phyloP scores from a whole-genome alignment of 1,284 basidiomycete genomes.

The Sanghuangporus sanghuang region DNA sequence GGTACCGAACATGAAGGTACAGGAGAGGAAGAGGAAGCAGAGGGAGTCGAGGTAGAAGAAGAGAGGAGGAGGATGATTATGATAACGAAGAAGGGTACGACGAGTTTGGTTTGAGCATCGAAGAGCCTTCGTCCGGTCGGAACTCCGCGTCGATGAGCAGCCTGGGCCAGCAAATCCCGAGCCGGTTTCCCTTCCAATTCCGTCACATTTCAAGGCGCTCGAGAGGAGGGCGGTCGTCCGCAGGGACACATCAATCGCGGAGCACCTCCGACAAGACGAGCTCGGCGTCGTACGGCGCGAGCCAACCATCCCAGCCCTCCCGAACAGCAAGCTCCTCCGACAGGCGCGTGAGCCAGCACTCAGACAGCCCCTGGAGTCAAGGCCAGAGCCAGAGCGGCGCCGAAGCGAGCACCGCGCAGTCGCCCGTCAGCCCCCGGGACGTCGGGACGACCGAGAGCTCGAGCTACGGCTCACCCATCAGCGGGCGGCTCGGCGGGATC shows the following conservation, averaged over 20 bases:
- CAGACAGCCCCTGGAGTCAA: slow-evolving; percentile 12
- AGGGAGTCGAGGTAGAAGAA: slow-evolving; percentile 28
- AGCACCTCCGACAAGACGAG: slow-evolving; percentile 11
- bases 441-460: slow-evolving; percentile 8
- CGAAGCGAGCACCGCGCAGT: neutral
- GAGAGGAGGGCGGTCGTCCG: slow-evolving; percentile 34
- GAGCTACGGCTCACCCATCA: slow-evolving; percentile 23
- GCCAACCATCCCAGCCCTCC: neutral
- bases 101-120: slow-evolving; percentile 27
- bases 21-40: slow-evolving; percentile 35
- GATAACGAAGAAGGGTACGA: slow-evolving; percentile 32
- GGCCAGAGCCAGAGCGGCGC: slow-evolving; percentile 6
- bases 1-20: slow-evolving; percentile 31
- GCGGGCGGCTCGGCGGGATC: slow-evolving; percentile 24
- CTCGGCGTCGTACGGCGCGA: slow-evolving; percentile 24
- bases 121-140: slow-evolving; percentile 43
- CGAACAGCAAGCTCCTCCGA: slow-evolving; percentile 19
- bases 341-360: slow-evolving; percentile 6
- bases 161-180: slow-evolving; percentile 66
- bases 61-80: slow-evolving; percentile 21
- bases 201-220: slow-evolving; percentile 36
- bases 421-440: slow-evolving; percentile 21
- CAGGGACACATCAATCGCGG: slow-evolving; percentile 20
- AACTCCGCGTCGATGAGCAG: slow-evolving; percentile 75
- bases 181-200: slow-evolving; percentile 67